Base-by-base conservation (phyloP, 345 rosid genomes). In the Psidium friedrichsthalianum region DNA sequence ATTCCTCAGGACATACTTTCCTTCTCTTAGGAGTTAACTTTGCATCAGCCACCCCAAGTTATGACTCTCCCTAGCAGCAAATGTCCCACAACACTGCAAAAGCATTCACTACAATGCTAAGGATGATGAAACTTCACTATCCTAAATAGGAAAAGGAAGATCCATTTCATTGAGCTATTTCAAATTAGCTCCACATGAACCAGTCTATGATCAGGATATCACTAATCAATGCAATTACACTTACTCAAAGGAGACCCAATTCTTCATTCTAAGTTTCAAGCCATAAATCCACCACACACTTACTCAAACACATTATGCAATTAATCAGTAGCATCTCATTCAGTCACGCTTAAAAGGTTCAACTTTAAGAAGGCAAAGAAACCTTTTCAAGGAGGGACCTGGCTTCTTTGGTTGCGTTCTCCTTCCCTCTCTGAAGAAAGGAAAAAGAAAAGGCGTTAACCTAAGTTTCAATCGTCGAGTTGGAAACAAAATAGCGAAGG, bases 351-450 rank as follows among this genome's bases (percentile, higher is more conserved):
- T 16, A 16, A 61, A 61, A 29, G 11, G 74, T 29, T 61, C 74
- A 15, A 64, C 76, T 64, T 64, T 8, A 16, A 29, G 44, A 64
- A 32, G 22, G 76, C 76, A 1, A 32, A 0, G 24, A 2, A 61
- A 93, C 96, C 96, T 94, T 94, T 29, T 92, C 90, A 88, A 95
- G 95, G 89, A 95, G 93, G 82, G 93, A 87, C 85, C 93, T 93
- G 84, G 92, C 96, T 88, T 92, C 96, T 90, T 94, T 64, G 11
- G 95, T 94, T 27, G 97, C 98, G 90, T 96, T 94, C 82, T 96
- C 94, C 91, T 95, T 95, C 98, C 91, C 98, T 92, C 92, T 93
- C 97, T 93, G 94, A 83, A 83, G 56, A 86, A 69, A 2, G 56
- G 21, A 24, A 22, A 24, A 64, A 32, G 44, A 64, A 29, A 57